phyloP scores from a whole-genome alignment of 805 yeast genomes.

The Candida chauliodis region DNA sequence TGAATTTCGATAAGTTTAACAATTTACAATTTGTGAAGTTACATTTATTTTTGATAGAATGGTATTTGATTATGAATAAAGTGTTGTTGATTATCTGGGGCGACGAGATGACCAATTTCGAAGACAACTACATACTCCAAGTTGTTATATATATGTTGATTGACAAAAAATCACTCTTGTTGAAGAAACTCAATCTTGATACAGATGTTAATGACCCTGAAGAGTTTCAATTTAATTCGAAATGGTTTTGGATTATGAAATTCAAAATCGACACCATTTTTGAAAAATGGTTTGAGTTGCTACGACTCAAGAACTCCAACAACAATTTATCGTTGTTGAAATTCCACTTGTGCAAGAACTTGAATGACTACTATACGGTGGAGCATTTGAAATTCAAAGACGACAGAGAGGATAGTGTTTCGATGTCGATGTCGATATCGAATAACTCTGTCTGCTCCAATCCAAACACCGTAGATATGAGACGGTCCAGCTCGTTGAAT shows the following conservation, averaged over 20 bases:
- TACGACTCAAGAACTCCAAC: conserved; percentile 7
- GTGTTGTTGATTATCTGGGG: conserved; percentile 29
- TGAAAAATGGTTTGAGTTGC: conserved; percentile 22
- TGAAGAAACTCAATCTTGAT: neutral
- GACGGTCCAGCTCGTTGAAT: neutral
- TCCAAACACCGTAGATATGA: neutral
- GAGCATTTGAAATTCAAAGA: conserved; percentile 7
- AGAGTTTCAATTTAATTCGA: conserved; percentile 21
- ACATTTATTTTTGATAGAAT: conserved; percentile 37
- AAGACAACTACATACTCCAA: conserved; percentile 26
- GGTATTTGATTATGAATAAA: conserved; percentile 43
- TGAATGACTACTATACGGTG: conserved; percentile 8
- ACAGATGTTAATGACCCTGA: conserved; percentile 10
- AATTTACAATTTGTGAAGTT: conserved; percentile 23
- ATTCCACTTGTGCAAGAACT: conserved; percentile 13
- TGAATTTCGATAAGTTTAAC: conserved; percentile 22
- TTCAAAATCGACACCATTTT: conserved; percentile 20
- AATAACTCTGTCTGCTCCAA: neutral
- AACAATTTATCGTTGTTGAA: conserved; percentile 15
- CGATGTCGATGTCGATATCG: conserved; percentile 6
- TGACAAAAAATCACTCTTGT: conserved; percentile 7
- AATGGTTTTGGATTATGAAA: conserved; percentile 24
- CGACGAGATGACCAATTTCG: conserved; percentile 12
- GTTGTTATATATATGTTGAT: conserved; percentile 22
- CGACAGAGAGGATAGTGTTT: neutral